Evolutionary conservation across 2,329 filamentous ascomycete genomes (phyloP), one percentile per base, ranked within the genome.

Genomic region (Epichloe amarillans): DNA sequence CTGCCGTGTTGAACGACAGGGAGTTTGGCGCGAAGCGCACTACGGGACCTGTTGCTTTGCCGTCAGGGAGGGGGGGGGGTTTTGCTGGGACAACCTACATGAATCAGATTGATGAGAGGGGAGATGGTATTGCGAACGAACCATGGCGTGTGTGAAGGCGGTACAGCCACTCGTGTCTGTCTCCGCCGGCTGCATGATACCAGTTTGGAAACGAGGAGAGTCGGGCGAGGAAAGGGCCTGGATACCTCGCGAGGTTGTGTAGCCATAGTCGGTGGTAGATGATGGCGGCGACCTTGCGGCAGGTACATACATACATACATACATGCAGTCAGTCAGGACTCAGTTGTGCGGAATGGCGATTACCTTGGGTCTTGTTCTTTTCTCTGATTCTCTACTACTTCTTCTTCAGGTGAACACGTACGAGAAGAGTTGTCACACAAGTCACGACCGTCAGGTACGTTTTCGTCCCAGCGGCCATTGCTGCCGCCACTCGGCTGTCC

Each of bases 131-230:
- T 5, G 23, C 19, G 19, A 21, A 21, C 52, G 15, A 23, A 59
- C 58, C 58, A 38, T 60, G 59, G 38, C 52, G 47, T 26, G 54
- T 26, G 44, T 60, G 58, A 3, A 58, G 37, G 6, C 44, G 38
- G 44, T 50, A 54, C 39, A 56, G 44, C 57, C 57, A 59, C 3
- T 58, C 39, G 21, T 60, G 57, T 10, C 57, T 53, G 42, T 59
- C 51, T 5, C 53, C 49, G 14, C 51, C 57, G 26, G 40, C 42
- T 0, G 57, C 57, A 37, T 60, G 58, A 38, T 50, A 50, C 42
- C 41, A 46, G 21, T 46, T 46, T 5, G 41, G 21, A 8, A 50
- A 10, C 10, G 30, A 21, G 41, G 11, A 40, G 8, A 46, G 33
- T 10, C 35, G n/a, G n/a, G 49, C 41, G 14, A 50, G 42, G 5